A percentile compares a stretch with the other conserved stretches of the same genome.
Evolutionary conservation across 495 filamentous ascomycete species (phyloP).

Genomic region (Podospora pseudoanserina): DNA sequence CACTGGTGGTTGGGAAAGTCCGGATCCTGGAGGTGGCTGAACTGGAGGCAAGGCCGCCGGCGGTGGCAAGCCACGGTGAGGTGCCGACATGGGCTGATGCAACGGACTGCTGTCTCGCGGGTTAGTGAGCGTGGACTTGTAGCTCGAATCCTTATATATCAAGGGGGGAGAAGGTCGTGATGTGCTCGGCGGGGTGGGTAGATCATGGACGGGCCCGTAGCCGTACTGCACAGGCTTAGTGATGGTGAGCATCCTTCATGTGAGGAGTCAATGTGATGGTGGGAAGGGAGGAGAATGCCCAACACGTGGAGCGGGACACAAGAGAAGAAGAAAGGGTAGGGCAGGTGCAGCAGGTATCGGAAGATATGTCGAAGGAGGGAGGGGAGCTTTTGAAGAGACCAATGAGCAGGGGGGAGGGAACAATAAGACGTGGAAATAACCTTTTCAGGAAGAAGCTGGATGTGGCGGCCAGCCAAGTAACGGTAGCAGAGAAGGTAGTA

Average conservation of each 20-base stretch:
- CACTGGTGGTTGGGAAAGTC: constrained; percentile 25
- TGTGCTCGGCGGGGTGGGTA: constrained; percentile 57
- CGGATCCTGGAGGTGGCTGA: constrained; percentile 40
- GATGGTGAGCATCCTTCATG: constrained; percentile 62
- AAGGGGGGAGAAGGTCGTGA: constrained; percentile 59
- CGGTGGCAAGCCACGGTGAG: constrained; percentile 72
- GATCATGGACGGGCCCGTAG: constrained; percentile 67
- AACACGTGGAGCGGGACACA: constrained; percentile 14
- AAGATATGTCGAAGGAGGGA: constrained; percentile 13
- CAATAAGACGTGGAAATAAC: constrained; percentile 46
- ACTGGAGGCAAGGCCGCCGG: constrained; percentile 68
- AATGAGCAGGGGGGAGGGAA: constrained; percentile 22
- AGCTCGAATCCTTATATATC: constrained; percentile 47
- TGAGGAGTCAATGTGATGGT: constrained; percentile 9
- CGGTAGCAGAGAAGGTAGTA: constrained; percentile 36
- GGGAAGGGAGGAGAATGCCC: constrained; percentile 15
- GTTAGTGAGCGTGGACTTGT: constrained; percentile 40
- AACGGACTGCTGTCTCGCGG: constrained; percentile 41
- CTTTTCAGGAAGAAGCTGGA: constrained; percentile 50
- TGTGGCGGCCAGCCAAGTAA: constrained; percentile 51
- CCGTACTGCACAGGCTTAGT: constrained; percentile 63
- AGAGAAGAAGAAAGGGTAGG: constrained; percentile 12
- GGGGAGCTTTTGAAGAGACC: constrained; percentile 3
- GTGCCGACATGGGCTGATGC: constrained; percentile 60
- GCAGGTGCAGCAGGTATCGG: constrained; percentile 6